Evolutionary conservation across 257 asterid species (phyloP), one percentile per base, ranked within the genome.

Genomic region (Capsicum rhomboideum): DNA sequence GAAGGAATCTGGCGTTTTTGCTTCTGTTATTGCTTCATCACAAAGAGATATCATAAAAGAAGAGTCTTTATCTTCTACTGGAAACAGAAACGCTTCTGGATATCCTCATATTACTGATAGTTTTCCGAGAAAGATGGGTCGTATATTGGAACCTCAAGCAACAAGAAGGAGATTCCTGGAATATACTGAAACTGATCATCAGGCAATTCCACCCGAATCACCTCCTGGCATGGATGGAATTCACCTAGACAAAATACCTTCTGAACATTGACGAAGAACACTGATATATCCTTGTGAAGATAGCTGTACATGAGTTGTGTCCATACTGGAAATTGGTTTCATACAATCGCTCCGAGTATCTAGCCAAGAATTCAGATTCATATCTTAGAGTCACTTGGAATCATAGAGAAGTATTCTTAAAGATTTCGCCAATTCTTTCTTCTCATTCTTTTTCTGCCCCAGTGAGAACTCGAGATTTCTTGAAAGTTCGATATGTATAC

Each of bases 1-100:
- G 89, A 83, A 83, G 82, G 89, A 89, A 71, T 85, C 90, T 14
- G 91, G 92, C 23, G 16, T 86, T 89, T 88, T 89, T 34, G 78
- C 75, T 63, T 68, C 89, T 67, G 83, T 80, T 18, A 81, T 88
- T 34, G 82, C 85, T 64, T 84, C 92, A 79, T 82, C 86, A 26
- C 49, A 77, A 61, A 29, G 20, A 61, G 80, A 83, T 31, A 9
- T 72, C 29, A 34, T 80, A 59, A 54, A 59, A 16, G 50, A 83
- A 0, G 66, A 74, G 44, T 53, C 44, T 13, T 10, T 12, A 1
- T 66, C 82, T 20, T 63, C 75, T 16, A n/a, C 55, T 77, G 61
- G 63, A 78, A 64, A 44, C 44, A 82, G 82, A 42, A 82, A 82
- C 18, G 6, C 64, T 31, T 46, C 84, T 17, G 1, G 14, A 29